Evolutionary conservation across 495 filamentous ascomycete species (phyloP), one percentile per base, ranked within the genome.

Genomic region (Hypoxylon intermedium): DNA sequence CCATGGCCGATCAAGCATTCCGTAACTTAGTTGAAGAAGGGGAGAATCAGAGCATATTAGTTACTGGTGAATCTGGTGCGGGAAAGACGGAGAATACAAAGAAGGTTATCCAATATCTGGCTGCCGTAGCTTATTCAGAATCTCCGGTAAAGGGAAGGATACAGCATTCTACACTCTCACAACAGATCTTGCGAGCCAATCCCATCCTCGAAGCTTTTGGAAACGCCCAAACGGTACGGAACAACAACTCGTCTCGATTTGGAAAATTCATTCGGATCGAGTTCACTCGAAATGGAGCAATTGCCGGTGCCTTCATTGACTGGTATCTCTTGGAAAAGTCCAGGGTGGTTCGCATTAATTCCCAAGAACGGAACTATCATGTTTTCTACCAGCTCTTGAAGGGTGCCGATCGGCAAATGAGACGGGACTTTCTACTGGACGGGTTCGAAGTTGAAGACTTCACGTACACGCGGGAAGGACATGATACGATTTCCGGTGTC

Each of bases 31-130:
- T 97, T 3, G 92, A 96, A 53, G 93, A 97, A 71, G 93, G 93
- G 15, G 83, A 93, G 53, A 97, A 98, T 65, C 95, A 99, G 72
- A 97, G 93, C 68, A 98, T 99, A 67, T 80, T 99, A 30, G 95
- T 99, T 4, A 99, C 95, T 24, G 95, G 95, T 72, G 95, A 99
- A 75, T 99, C 95, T 16, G 95, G 95, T 60, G 95, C 95, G 21
- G 95, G 95, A 60, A 99, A 99, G 75, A 99, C 95, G 0, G 95
- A 99, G 71, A 99, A 99, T 63, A 99, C 95, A 2, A 99, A 99
- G 70, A 99, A 99, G 74, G 95, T 99, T 44, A 99, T 99, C 49
- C 95, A 99, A 60, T 99, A 97, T 72, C 84, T 99, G 41, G 95
- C 95, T 16, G 93, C 93, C 11, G 93, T 98, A 31, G 95, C 95